These are phyloP conservation scores for Leccinum uliginosum DNA, from an alignment of 768 basidiomycete species.

Conservation along the genomic window DNA sequence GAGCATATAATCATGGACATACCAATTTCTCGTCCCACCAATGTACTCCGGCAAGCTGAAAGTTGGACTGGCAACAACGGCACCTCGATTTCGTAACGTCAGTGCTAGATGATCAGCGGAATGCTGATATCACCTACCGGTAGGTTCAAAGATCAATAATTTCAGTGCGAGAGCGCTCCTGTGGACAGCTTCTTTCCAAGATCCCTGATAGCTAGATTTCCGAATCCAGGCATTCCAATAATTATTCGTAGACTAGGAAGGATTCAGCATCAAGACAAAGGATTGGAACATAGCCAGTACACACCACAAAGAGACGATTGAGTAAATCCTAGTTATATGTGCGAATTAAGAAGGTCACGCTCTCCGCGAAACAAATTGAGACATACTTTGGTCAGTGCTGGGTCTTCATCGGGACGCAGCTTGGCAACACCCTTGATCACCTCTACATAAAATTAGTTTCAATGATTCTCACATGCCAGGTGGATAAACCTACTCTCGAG, in stretches of 20 bases:
- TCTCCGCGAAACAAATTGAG: not conserved
- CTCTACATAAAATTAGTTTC: slow-evolving; percentile 24
- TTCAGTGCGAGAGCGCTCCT: slow-evolving; percentile 93
- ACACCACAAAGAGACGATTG: slow-evolving; percentile 51
- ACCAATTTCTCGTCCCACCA: slow-evolving; percentile 89
- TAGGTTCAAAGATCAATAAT: slow-evolving; percentile 89
- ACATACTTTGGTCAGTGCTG: slow-evolving; percentile 59
- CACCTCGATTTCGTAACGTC: slow-evolving; percentile 44
- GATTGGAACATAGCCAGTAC: not conserved
- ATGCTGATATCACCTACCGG: slow-evolving; percentile 40
- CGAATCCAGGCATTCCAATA: slow-evolving; percentile 92
- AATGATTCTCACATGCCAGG: not conserved
- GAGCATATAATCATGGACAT: slow-evolving; percentile 13
- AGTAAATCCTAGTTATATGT: slow-evolving; percentile 46
- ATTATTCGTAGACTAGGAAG: slow-evolving; percentile 55
- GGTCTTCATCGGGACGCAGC: slow-evolving; percentile 59
- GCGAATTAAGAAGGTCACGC: not conserved
- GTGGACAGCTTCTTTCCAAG: slow-evolving; percentile 95
- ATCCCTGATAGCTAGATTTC: slow-evolving; percentile 84
- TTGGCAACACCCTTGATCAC: slow-evolving; percentile 43
- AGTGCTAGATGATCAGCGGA: not conserved
- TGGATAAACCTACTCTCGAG: slow-evolving; percentile 34
- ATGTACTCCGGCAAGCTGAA: slow-evolving; percentile 92
- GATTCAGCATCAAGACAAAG: not conserved
- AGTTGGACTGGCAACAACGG: slow-evolving; percentile 92